Base-by-base conservation (phyloP, 225 moss, liverwort and hornwort species). In the Lunularia cruciata region DNA sequence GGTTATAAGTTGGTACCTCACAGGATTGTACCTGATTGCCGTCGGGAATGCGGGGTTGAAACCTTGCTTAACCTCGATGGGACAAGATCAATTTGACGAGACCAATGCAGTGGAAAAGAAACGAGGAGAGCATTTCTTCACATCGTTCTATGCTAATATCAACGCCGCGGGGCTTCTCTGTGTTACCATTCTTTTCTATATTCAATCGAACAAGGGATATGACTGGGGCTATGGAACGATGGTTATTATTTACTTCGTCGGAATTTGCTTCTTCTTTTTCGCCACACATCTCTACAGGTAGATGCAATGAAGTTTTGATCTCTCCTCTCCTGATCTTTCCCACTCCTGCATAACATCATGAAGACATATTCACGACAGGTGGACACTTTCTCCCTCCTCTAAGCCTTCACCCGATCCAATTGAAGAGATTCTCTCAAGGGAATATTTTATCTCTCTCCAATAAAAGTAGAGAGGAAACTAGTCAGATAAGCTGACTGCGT, bases 41-140 rank as follows among this genome's bases (percentile, higher is more conserved):
- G 45, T 74, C 33, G 81, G 81, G n/a, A 73, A 77, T 20, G 56
- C 73, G 20, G 81, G 66, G 16, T 45, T 75, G 66, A 77, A 73
- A 16, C 77, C 81, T 0, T 73, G 73, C 77, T 63, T 73, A 60
- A 53, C 77, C 10, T 73, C 81, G 14, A 16, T 82, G 73, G 81
- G 81, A 5, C 73, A 73, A 49, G 81, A 77, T 31, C 81, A 82
- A 60, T 82, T 82, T 46, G 77, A 77, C 72, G 74, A 77, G 23
- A 71, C 70, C 6, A 70, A 77, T 32, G 7, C 63, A 0, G 32
- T 18, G 39, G 81, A 82, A 66, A 77, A 77, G 70, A 71, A 62
- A 33, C 38, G 74, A 36, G 73, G 77, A 6, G 8, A 59, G 28
- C 61, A 27, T n/a, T 82, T 82, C 67, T 82, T 74, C 71, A 77